A percentile compares a stretch with the other conserved stretches of the same genome.
phyloP scores from a whole-genome alignment of 106 monocot genomes.

The Platanthera guangdongensis region DNA sequence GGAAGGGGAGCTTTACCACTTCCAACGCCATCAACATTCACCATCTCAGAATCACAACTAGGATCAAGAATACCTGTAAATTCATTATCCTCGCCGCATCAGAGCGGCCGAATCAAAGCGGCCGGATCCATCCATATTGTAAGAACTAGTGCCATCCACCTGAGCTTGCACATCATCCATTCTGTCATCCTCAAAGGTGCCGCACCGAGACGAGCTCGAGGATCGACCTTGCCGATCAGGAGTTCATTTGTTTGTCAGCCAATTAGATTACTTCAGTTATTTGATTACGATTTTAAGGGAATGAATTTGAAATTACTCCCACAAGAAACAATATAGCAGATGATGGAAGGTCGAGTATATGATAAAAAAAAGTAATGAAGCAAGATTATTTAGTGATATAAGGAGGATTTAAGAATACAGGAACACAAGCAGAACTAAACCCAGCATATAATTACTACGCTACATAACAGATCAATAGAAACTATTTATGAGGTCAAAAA shows the following conservation, averaged over 20 bases:
- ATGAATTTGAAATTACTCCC: neutral
- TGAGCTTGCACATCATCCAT: too few species aligned
- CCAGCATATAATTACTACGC: neutral
- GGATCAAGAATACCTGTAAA: too few species aligned
- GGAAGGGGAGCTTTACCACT: too few species aligned
- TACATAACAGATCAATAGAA: neutral
- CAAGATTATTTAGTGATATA: neutral
- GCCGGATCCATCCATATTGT: too few species aligned
- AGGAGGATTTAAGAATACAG: neutral
- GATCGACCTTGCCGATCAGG: too few species aligned
- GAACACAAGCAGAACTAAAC: neutral
- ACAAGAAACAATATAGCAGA: neutral
- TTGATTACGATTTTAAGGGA: neutral
- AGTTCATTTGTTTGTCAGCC: neutral
- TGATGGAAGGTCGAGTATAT: neutral
- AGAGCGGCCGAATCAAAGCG: too few species aligned
- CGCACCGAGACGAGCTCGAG: too few species aligned
- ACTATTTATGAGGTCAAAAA: neutral
- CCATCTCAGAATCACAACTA: too few species aligned
- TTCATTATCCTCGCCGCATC: too few species aligned
- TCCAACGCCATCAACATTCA: too few species aligned
- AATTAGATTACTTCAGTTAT: conserved; percentile 2
- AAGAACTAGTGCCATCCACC: too few species aligned
- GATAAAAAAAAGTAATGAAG: neutral
- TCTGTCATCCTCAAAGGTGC: too few species aligned